Percentiles rank a stretch among this genome's conserved stretches.
phyloP scores from a whole-genome alignment of 768 basidiomycete genomes.

The Collybia sordida region DNA sequence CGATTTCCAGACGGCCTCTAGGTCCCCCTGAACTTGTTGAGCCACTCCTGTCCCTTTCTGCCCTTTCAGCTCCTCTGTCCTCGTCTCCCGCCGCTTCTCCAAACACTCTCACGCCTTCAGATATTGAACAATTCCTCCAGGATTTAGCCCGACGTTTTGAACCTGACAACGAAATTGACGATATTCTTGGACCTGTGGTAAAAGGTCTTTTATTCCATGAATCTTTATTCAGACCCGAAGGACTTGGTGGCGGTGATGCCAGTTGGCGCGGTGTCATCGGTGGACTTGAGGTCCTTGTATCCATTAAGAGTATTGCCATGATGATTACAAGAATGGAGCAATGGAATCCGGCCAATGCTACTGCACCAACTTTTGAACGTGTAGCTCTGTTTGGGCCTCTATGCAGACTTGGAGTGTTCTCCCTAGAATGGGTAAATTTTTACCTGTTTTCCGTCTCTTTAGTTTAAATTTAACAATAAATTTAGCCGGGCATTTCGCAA shows the following conservation, averaged over 20 bases:
- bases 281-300: constrained; percentile 78
- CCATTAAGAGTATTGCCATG: constrained; percentile 79
- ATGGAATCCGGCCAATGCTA: constrained; percentile 67
- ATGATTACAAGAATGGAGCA: constrained; percentile 76
- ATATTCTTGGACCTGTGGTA: constrained; percentile 76
- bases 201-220: constrained; percentile 60
- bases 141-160: constrained; percentile 84
- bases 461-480: constrained; percentile 9
- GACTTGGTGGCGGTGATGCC: constrained; percentile 69
- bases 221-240: constrained; percentile 64
- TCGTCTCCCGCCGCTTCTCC: constrained; percentile 43
- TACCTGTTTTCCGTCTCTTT: not conserved
- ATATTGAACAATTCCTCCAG: constrained; percentile 78
- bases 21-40: constrained; percentile 82
- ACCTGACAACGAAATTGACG: constrained; percentile 74
- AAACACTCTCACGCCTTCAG: constrained; percentile 57
- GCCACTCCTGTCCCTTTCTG: constrained; percentile 73
- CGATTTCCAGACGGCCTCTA: constrained; percentile 51
- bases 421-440: constrained; percentile 79
- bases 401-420: constrained; percentile 80
- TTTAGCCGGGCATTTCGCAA: constrained; percentile 70
- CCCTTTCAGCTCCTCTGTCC: constrained; percentile 65
- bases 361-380: constrained; percentile 61
- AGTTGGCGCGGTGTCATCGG: constrained; percentile 86
- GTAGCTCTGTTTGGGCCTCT: constrained; percentile 81